Base-by-base conservation (phyloP, 176 grass and related monocot genomes). In the Miscanthus lutarioriparius region DNA sequence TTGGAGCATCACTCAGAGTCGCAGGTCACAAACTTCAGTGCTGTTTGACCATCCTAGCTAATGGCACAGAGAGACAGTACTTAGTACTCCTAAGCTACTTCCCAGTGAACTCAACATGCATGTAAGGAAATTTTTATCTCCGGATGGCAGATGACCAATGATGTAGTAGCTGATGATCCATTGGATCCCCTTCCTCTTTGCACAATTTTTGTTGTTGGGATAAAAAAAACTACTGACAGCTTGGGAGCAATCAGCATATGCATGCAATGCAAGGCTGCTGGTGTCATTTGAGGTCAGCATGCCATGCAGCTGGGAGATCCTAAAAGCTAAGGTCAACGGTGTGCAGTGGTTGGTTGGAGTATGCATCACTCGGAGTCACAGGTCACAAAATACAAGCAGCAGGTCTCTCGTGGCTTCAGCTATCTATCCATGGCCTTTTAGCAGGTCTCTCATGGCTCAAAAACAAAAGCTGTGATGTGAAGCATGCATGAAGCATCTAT, bases 261-360 rank as follows among this genome's bases (percentile, higher is more conserved):
- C 16, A 76, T 17, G 58, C 44, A 64, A 41, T 72, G 26, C 23
- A 25, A 27, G 15, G 19, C 20, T 22, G 74, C 66, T 90, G 74
- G 79, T 83, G 84, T 90, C 89, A 85, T 71, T 22, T 69, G 58
- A 85, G 72, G 90, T 89, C 80, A 88, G 78, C 79, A 72, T 20
- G 53, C 5, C 11, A 80, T 64, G 20, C 64, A 27, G 73, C 78
- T 47, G 64, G 71, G 67, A 44, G 53, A 54, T 76, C 48, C 74
- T 72, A 78, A 37, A 10, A 10, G 39, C n/a, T 64, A 51, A 56
- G 19, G 53, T 56, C 53, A 56, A 56, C 61, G 23, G 43, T 51
- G 40, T 27, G 41, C 59, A 26, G 59, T 15, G 86, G 86, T 65
- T 65, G 58, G 88, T 64, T 76, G 77, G 82, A 86, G 78, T 78